Evolutionary conservation across 352 stramenopile species (phyloP).

Genomic region (Pythium myriotylum): DNA sequence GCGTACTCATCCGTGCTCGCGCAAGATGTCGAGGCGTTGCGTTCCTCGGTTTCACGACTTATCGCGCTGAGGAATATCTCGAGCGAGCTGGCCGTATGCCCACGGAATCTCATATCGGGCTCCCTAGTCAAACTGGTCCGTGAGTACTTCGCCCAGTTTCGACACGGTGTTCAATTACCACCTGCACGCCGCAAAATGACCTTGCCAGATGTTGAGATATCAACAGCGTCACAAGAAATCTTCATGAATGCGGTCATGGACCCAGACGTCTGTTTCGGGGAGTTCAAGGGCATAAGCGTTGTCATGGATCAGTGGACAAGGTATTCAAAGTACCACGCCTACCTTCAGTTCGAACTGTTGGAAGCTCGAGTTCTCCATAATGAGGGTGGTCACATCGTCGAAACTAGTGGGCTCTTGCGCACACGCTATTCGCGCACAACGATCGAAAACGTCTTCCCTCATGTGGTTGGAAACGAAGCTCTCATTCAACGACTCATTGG

Average conservation of each 20-base stretch:
- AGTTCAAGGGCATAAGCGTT: slow-evolving; percentile 40
- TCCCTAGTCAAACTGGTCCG: slow-evolving; percentile 47
- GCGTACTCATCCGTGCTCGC: slow-evolving; percentile 47
- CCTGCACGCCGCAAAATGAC: slow-evolving; percentile 26
- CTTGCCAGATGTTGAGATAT: slow-evolving; percentile 32
- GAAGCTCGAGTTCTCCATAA: slow-evolving; percentile 47
- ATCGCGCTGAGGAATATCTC: slow-evolving; percentile 30
- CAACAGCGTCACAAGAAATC: slow-evolving; percentile 19
- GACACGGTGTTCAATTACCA: slow-evolving; percentile 48
- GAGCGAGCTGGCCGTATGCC: slow-evolving; percentile 23
- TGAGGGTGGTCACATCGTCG: slow-evolving; percentile 39
- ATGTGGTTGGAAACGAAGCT: slow-evolving; percentile 60
- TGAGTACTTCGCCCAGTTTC: slow-evolving; percentile 71
- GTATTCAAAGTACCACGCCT: slow-evolving; percentile 63
- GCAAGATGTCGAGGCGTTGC: slow-evolving; percentile 52
- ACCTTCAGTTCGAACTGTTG: slow-evolving; percentile 53
- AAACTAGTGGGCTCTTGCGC: slow-evolving; percentile 40
- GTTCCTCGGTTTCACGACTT: slow-evolving; percentile 45
- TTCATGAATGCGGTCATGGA: slow-evolving; percentile 55
- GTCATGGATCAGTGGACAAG: slow-evolving; percentile 66
- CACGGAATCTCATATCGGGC: slow-evolving; percentile 12
- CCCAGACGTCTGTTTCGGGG: slow-evolving; percentile 35
- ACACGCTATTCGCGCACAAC: slow-evolving; percentile 62
- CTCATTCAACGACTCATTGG: slow-evolving; percentile 72
- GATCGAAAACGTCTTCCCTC: slow-evolving; percentile 70